These are phyloP conservation scores for sweet orange (Citrus sinensis) DNA, from an alignment of 345 rosid genomes.

Conservation along the genomic window DNA sequence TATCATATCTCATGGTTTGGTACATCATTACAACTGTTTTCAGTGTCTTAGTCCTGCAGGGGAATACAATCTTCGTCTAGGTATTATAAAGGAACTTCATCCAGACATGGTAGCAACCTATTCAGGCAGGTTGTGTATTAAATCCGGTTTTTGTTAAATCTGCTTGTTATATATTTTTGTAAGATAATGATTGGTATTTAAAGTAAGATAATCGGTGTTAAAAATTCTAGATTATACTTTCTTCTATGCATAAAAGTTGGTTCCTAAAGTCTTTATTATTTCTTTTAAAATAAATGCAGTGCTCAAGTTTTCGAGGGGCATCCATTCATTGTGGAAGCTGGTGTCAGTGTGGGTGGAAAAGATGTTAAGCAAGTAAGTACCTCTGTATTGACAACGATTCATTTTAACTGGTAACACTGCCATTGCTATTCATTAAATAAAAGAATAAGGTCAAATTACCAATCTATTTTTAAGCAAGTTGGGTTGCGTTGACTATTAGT, in stretches of 20 bases:
- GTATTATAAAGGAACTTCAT: conserved; percentile 96
- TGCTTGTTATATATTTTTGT: background rate
- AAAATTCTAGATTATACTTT: background rate
- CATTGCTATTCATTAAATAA: background rate
- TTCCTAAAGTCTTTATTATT: conserved; percentile 10
- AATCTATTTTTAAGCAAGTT: background rate
- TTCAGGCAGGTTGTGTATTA: conserved; percentile 83
- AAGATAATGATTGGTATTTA: background rate
- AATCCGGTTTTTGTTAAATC: conserved; percentile 11
- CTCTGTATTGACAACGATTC: background rate
- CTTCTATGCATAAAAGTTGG: background rate
- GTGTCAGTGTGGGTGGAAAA: conserved; percentile 93
- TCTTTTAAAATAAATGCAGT: conserved; percentile 38
- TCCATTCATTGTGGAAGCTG: conserved; percentile 98
- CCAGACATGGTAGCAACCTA: conserved; percentile 97
- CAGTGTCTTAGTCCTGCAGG: conserved; percentile 99
- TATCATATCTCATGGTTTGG: background rate
- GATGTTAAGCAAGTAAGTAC: conserved; percentile 82
- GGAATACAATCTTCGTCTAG: conserved; percentile 96
- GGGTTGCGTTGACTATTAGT: background rate
- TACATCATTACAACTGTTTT: conserved; percentile 3
- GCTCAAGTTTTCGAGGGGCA: conserved; percentile 99
- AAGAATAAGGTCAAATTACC: background rate
- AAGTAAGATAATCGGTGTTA: background rate
- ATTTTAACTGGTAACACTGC: background rate